Evolutionary conservation across 2,329 filamentous ascomycete genomes (phyloP), one percentile per base, ranked within the genome.

Genomic region (Chalara sp.): DNA sequence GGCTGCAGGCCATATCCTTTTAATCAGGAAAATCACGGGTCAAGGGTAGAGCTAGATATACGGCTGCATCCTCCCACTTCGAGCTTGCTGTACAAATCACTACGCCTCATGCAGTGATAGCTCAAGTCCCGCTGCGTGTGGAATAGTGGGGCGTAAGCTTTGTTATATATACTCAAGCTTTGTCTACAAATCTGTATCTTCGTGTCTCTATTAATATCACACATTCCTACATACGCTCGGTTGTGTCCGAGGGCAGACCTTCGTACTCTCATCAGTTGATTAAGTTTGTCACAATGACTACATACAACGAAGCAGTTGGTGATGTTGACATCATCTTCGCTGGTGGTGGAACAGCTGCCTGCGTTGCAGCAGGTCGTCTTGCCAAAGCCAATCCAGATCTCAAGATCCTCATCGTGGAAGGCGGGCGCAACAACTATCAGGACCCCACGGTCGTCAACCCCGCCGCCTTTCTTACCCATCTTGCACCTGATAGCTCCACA

Each of bases 381-480:
- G 73, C 76, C 5, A 72, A 73, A 50, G 73, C 75, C 0, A 71
- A 77, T 50, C 74, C 73, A 1, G 65, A 66, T 21, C 63, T 79
- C 1, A 72, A 70, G 12, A 72, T 80, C 40, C 64, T 80, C 10
- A 66, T 81, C 6, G 72, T 81, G 46, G 79, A 82, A 58, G 67
- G 70, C 31, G 79, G 79, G 1, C 68, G 67, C 13, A 76, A 80
- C 60, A 80, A 76, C 57, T 72, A 73, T 54, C 67, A 76, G 56
- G 67, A 74, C 46, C 72, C 74, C 1, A 70, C 67, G 12, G 67
- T 81, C n/a, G 65, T 72, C 6, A 70, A 75, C 29, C 79, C 79
- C 1, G 77, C 70, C 0, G 62, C 78, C 6, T 82, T 71, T 52
- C 62, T 75, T 33, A 60, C 64, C 21, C 73, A 79, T 54, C 63